Evolutionary conservation across 2,329 filamentous ascomycete genomes (phyloP).

Genomic region (Pyrenochaeta sp.): DNA sequence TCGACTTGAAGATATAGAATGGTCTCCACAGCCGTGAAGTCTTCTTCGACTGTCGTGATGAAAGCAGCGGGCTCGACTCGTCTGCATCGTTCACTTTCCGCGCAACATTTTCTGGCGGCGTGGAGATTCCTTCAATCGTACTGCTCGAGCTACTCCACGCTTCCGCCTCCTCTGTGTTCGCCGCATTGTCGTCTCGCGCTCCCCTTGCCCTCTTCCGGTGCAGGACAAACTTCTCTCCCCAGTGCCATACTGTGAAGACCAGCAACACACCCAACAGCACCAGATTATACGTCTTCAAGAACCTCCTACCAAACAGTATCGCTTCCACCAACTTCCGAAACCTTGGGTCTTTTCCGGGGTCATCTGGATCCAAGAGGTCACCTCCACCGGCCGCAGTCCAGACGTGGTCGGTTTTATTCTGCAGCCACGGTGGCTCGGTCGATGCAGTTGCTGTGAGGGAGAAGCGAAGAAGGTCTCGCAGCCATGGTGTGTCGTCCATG

Average conservation of each 20-base stretch:
- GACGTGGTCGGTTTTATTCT: slow-evolving; percentile 3
- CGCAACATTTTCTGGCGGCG: slow-evolving; percentile 38
- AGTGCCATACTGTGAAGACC: slow-evolving; percentile 49
- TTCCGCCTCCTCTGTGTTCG: slow-evolving; percentile 19
- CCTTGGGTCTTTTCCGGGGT: slow-evolving; percentile 47
- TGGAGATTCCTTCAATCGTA: slow-evolving; percentile 46
- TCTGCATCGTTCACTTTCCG: slow-evolving; percentile 26
- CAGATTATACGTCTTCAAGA: slow-evolving; percentile 52
- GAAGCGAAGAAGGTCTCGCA: slow-evolving; percentile 32
- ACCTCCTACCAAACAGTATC: slow-evolving; percentile 49
- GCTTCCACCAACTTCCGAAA: slow-evolving; percentile 48
- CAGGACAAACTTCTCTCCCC: slow-evolving; percentile 39
- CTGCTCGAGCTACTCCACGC: slow-evolving; percentile 52
- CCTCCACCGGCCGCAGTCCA: slow-evolving; percentile 12
- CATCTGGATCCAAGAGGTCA: slow-evolving; percentile 33
- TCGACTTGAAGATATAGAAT: slow-evolving; percentile 35
- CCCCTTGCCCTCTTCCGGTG: slow-evolving; percentile 19
- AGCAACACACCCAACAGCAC: slow-evolving; percentile 49
- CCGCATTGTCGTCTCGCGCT: background rate
- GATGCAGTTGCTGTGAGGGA: slow-evolving; percentile 35
- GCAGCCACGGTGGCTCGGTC: slow-evolving; percentile 24
- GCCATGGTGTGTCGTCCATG: slow-evolving; percentile 28
- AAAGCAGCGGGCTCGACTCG: slow-evolving; percentile 48
- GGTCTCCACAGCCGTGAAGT: slow-evolving; percentile 18
- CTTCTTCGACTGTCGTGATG: slow-evolving; percentile 3